Evolutionary conservation across 2,329 filamentous ascomycete genomes (phyloP).

Genomic region (Fusarium graminum): DNA sequence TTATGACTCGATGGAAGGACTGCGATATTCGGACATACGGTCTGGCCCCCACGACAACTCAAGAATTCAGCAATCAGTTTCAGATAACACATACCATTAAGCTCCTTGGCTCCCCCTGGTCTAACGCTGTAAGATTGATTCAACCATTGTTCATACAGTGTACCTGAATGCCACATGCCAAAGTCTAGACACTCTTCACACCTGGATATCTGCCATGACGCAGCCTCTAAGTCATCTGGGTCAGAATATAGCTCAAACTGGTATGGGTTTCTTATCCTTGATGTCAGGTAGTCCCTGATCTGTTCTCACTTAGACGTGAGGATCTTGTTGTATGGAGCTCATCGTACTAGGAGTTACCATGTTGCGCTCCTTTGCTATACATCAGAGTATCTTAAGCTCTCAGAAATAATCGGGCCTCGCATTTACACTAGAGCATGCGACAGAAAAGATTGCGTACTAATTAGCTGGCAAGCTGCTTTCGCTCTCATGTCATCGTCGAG

Average conservation of each 20-base stretch:
- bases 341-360: constrained; percentile 24
- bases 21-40: constrained; percentile 37
- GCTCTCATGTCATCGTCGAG: constrained; percentile 21
- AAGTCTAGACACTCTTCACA: constrained; percentile 28
- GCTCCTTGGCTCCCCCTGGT: constrained; percentile 12
- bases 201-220: constrained; percentile 29
- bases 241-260: constrained; percentile 19
- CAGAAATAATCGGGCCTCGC: constrained; percentile 22
- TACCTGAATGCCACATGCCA: constrained; percentile 6
- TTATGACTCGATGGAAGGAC: constrained; percentile 44
- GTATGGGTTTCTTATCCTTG: constrained; percentile 27
- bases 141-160: constrained; percentile 22
- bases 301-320: constrained; percentile 26
- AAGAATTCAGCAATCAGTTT: constrained; percentile 31
- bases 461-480: constrained; percentile 5
- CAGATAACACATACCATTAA: constrained; percentile 30
- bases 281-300: constrained; percentile 32
- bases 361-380: constrained; percentile 22
- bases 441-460: constrained; percentile 20
- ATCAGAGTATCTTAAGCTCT: constrained; percentile 24
- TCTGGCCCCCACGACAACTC: constrained; percentile 42
- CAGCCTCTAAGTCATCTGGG: constrained; percentile 33
- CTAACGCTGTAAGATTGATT: constrained; percentile 20
- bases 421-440: constrained; percentile 15
- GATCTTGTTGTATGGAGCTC: constrained; percentile 36